A percentile compares a stretch with the other conserved stretches of the same genome.
phyloP scores from a whole-genome alignment of 1,284 basidiomycete genomes.

The Microbotryomycetes sp. region DNA sequence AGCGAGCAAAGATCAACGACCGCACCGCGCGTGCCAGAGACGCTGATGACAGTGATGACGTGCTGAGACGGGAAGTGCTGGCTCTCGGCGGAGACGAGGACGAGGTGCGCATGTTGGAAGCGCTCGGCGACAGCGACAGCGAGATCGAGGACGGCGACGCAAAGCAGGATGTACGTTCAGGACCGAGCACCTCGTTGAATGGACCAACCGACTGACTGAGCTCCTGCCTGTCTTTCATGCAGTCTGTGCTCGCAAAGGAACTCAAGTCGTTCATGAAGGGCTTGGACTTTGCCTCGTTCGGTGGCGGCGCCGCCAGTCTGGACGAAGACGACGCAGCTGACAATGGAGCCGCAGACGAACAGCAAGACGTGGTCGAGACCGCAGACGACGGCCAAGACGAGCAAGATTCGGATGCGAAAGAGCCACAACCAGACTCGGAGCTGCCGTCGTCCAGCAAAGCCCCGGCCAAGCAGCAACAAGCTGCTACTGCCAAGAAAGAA shows the following conservation, averaged over 20 bases:
- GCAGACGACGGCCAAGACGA: background rate
- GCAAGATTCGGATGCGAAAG: conserved; percentile 15
- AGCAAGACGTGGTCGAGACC: conserved; percentile 12
- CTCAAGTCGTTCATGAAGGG: conserved; percentile 49
- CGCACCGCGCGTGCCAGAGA: too few species aligned
- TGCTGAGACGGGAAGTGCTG: conserved; percentile 42
- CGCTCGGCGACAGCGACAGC: conserved; percentile 40
- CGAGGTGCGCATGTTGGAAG: conserved; percentile 49
- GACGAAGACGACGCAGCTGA: conserved; percentile 14
- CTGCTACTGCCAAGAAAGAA: conserved; percentile 15
- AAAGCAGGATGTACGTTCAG: conserved; percentile 18
- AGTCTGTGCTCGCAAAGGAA: conserved; percentile 44
- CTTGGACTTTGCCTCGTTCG: conserved; percentile 46
- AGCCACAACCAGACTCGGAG: conserved; percentile 32
- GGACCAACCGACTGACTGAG: background rate
- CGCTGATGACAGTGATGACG: conserved; percentile 1
- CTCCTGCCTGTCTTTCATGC: background rate
- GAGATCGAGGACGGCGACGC: conserved; percentile 41
- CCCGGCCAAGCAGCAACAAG: background rate
- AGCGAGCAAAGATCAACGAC: background rate
- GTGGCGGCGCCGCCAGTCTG: conserved; percentile 10
- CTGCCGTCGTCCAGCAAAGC: background rate
- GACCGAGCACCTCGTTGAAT: conserved; percentile 35
- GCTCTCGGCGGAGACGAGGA: conserved; percentile 51
- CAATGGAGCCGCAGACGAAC: conserved; percentile 14